These are phyloP conservation scores for Pneumocystis canis DNA, from an alignment of 1,139 yeast genomes.

Conservation along the genomic window DNA sequence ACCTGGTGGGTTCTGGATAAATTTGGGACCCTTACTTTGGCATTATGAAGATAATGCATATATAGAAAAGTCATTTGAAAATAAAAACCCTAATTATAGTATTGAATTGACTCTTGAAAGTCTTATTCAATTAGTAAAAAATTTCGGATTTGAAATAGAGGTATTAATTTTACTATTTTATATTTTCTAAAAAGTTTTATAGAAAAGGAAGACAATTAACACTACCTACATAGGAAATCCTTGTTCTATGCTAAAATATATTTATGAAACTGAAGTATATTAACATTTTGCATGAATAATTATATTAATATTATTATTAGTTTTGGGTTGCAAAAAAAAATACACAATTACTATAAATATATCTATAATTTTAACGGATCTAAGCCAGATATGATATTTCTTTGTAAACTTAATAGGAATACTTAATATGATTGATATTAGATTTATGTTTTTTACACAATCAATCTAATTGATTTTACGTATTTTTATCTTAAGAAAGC, in stretches of 20 bases:
- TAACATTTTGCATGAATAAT: background rate
- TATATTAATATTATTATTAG: constrained; percentile 23
- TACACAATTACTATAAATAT: background rate
- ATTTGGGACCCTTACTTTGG: constrained; percentile 78
- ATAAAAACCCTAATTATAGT: constrained; percentile 33
- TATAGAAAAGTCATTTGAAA: constrained; percentile 17
- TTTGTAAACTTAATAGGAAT: background rate
- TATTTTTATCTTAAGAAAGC: background rate
- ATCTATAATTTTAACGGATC: constrained; percentile 2
- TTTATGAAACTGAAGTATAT: constrained; percentile 34
- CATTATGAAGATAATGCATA: constrained; percentile 48
- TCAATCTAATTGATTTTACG: background rate
- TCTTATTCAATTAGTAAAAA: constrained; percentile 34
- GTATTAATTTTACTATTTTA: constrained; percentile 23
- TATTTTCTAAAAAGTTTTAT: background rate
- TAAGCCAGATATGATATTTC: background rate
- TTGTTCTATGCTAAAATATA: constrained; percentile 40
- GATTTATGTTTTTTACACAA: background rate
- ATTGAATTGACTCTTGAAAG: constrained; percentile 54
- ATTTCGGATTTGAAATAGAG: constrained; percentile 41
- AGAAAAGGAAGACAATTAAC: constrained; percentile 26
- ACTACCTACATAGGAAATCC: constrained; percentile 45
- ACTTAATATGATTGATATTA: background rate
- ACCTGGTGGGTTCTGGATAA: constrained; percentile 57
- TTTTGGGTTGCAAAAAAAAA: constrained; percentile 39